Evolutionary conservation across 2,329 filamentous ascomycete species (phyloP).

Genomic region (Fulvia fulva): DNA sequence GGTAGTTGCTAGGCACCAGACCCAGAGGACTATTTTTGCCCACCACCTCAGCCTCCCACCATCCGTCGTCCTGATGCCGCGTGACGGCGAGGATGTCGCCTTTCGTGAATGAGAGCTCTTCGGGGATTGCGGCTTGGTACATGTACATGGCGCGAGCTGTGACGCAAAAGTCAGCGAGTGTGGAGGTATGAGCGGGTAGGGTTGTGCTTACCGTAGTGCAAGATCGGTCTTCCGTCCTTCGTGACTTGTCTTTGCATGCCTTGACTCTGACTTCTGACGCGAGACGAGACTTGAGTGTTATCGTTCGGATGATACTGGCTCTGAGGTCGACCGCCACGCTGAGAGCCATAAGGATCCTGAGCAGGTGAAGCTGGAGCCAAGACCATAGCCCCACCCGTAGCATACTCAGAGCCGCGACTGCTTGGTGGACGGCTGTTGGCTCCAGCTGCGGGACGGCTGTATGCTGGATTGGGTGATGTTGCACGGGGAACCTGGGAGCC

Average conservation of each 20-base stretch:
- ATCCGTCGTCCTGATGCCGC: constrained; percentile 91
- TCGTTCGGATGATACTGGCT: constrained; percentile 43
- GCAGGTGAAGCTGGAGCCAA: constrained; percentile 42
- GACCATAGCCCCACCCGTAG: constrained; percentile 38
- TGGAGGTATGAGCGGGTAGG: not conserved
- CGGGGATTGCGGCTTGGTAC: constrained; percentile 90
- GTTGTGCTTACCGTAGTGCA: constrained; percentile 81
- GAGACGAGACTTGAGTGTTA: constrained; percentile 38
- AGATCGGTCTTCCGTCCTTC: constrained; percentile 76
- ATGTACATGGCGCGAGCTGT: constrained; percentile 83
- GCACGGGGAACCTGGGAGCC: constrained; percentile 39
- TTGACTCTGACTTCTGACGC: constrained; percentile 74
- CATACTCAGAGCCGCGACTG: constrained; percentile 38
- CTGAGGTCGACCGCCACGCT: constrained; percentile 40
- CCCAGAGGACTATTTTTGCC: constrained; percentile 55
- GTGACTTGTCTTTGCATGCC: constrained; percentile 84
- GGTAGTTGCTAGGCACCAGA: constrained; percentile 64
- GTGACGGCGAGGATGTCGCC: constrained; percentile 86
- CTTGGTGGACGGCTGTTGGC: constrained; percentile 40
- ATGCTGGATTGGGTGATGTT: constrained; percentile 37
- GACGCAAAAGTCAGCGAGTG: constrained; percentile 8
- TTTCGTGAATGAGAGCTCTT: constrained; percentile 89
- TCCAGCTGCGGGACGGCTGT: constrained; percentile 35
- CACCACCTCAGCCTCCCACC: constrained; percentile 97
- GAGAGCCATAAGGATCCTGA: constrained; percentile 38